Percentiles rank a stretch among this genome's conserved stretches.
Evolutionary conservation across 2,329 filamentous ascomycete species (phyloP).

Genomic region (Cadophora sp.): DNA sequence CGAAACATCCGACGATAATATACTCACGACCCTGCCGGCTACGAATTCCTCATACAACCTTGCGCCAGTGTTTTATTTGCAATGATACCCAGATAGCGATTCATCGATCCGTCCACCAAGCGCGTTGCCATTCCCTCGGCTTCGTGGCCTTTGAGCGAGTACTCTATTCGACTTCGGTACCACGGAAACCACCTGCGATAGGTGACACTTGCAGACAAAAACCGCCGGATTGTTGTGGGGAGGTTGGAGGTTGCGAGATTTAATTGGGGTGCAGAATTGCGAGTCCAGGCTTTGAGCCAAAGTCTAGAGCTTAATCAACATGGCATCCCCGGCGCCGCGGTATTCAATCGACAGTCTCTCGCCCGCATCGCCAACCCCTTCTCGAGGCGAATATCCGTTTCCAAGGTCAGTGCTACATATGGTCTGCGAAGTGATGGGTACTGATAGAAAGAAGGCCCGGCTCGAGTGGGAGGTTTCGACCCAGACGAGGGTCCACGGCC

Average conservation of each 20-base stretch:
- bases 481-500: constrained; percentile 80
- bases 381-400: constrained; percentile 58
- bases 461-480: constrained; percentile 49
- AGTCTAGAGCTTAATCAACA: constrained; percentile 30
- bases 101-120: constrained; percentile 35
- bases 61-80: constrained; percentile 25
- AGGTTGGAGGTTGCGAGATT: constrained; percentile 32
- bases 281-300: too few species aligned
- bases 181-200: constrained; percentile 4
- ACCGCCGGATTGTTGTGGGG: constrained; percentile 25
- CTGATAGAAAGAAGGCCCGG: constrained; percentile 43
- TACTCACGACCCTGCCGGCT: background rate
- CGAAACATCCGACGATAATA: background rate
- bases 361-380: constrained; percentile 48
- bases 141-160: constrained; percentile 12
- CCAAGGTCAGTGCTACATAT: constrained; percentile 49
- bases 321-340: constrained; percentile 52
- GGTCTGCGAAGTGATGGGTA: constrained; percentile 15
- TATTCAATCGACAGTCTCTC: constrained; percentile 56
- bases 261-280: constrained; percentile 14
- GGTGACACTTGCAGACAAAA: background rate
- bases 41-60: constrained; percentile 6
- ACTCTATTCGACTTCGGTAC: background rate
- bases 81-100: constrained; percentile 44
- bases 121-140: background rate